Base-by-base conservation (phyloP, 2,329 filamentous ascomycete genomes). In the Colletotrichum sp. region DNA sequence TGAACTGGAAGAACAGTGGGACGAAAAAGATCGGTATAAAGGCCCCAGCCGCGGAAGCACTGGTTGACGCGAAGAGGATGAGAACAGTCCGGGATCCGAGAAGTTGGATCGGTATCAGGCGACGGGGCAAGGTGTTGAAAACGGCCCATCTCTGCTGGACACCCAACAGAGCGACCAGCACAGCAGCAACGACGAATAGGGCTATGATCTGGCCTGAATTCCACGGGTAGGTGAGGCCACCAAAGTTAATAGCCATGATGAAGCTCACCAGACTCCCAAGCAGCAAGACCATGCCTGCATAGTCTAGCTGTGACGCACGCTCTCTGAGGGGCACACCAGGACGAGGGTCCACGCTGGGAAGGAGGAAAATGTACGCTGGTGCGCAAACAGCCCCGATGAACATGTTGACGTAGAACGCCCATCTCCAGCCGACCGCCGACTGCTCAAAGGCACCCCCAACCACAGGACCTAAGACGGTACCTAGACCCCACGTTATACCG, bases 321-420 rank as follows among this genome's bases (percentile, higher is more conserved):
- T 83, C 74, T 24, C 58, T 71, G 6, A 83, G 71, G 15, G 67
- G 3, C 4, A 79, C 72, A 8, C 77, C 77, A 6, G 78, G 34
- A 32, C 77, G 74, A 9, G 77, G 78, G 30, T 79, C 71, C 26
- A 79, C 68, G 8, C 77, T 71, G 2, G 82, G 79, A 10, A 84
- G 74, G 18, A 81, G 68, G 26, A 82, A 80, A 43, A 84, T 18
- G 55, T 79, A 82, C 21, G 79, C 78, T 8, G 82, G 82, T 6
- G 78, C 72, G 15, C 77, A 74, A 79, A 82, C 69, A 16, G 80
- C 86, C 18, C 82, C 88, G 18, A 86, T 86, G 66, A 88, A 82
- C 8, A 91, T 82, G 72, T 91, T 91, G 80, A 91, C 88, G 77
- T 92, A 92, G 65, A 87, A 87, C 1, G 82, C 81, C 83, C 83